phyloP scores from a whole-genome alignment of 2,329 filamentous ascomycete genomes.

The Rhytidhysteron rufulum region DNA sequence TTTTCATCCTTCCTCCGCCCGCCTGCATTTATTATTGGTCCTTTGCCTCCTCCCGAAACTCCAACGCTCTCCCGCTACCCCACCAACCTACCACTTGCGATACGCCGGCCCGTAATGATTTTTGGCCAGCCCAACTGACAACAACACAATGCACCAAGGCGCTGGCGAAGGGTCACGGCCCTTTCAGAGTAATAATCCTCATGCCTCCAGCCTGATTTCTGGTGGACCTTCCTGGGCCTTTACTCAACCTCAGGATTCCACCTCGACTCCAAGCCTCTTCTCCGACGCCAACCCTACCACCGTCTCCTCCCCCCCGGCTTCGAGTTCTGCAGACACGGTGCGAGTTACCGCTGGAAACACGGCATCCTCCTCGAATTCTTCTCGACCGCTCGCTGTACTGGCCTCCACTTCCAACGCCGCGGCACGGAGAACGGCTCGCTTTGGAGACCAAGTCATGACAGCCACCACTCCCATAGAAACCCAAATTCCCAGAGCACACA shows the following conservation, averaged over 20 bases:
- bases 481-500: conserved; percentile 42
- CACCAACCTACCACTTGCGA: too few relatives aligned
- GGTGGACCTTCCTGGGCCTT: too few relatives aligned
- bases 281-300: conserved; percentile 18
- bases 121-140: too few relatives aligned
- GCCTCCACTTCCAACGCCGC: conserved; percentile 16
- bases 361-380: conserved; percentile 17
- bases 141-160: too few relatives aligned
- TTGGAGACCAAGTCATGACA: conserved; percentile 19
- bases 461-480: conserved; percentile 27
- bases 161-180: too few relatives aligned
- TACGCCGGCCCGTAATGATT: too few relatives aligned
- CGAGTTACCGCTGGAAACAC: conserved; percentile 10
- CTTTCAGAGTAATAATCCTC: too few relatives aligned
- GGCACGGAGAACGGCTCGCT: conserved; percentile 24
- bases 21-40: too few relatives aligned
- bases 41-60: too few relatives aligned
- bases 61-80: too few relatives aligned
- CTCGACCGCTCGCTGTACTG: conserved; percentile 26
- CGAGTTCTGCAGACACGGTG: conserved; percentile 5
- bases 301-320: conserved; percentile 10
- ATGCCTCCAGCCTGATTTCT: too few relatives aligned
- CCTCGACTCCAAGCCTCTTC: conserved; percentile 17
- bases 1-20: too few relatives aligned
- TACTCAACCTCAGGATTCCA: conserved; percentile 5